These are phyloP conservation scores for Eucalyptus grandis DNA, from an alignment of 345 rosid species.

Conservation along the genomic window DNA sequence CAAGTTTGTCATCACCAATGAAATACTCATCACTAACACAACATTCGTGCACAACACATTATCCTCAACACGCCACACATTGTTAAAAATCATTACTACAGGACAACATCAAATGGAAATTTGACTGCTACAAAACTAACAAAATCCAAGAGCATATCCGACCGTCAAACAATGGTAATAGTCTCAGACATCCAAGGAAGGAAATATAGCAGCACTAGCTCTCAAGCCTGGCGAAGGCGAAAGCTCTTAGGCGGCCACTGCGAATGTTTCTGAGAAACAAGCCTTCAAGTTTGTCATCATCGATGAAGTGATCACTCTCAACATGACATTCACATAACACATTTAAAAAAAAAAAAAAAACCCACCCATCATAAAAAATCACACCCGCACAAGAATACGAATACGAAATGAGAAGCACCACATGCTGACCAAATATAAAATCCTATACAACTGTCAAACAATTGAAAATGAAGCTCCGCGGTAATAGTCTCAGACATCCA, in stretches of 20 bases:
- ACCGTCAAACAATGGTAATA: not conserved
- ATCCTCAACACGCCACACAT: not conserved
- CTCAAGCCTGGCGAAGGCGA: slow-evolving; percentile 60
- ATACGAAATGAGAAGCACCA: not conserved
- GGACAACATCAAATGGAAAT: not conserved
- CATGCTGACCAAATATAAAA: not conserved
- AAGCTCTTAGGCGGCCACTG: slow-evolving; percentile 89
- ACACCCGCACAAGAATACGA: not conserved
- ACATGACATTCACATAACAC: not conserved
- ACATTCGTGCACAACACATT: not conserved
- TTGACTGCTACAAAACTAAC: not conserved
- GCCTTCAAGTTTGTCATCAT: slow-evolving; percentile 33
- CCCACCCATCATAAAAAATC: not conserved
- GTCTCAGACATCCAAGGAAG: not conserved
- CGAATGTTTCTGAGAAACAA: slow-evolving; percentile 51
- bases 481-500: not conserved
- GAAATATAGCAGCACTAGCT: slow-evolving; percentile 23
- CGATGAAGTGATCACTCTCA: not conserved
- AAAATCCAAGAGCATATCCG: not conserved
- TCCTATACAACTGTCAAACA: not conserved
- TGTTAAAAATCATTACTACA: not conserved
- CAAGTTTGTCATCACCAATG: not conserved
- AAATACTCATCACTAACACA: not conserved
- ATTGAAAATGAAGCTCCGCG: not conserved
- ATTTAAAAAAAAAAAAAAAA: not conserved